Conservation (phyloP, 805 yeast species). For the Cyberlindnera mississippiensis region DNA sequence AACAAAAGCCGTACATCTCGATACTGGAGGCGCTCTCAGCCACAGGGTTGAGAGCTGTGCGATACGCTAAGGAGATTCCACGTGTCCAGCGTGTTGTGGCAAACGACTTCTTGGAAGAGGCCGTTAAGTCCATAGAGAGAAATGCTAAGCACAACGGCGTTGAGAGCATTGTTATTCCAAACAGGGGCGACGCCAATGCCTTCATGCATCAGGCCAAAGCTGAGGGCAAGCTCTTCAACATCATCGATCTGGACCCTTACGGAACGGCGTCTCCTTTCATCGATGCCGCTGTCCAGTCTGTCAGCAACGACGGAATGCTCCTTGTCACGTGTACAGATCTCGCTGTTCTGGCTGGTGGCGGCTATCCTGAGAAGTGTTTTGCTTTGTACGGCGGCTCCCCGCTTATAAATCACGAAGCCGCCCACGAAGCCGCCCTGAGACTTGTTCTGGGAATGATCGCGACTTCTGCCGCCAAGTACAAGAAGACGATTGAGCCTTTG, state of each 20-base stretch:
- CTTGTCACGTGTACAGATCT: slow-evolving; percentile 95
- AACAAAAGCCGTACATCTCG: slow-evolving; percentile 41
- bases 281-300: slow-evolving; percentile 82
- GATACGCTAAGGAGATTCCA: slow-evolving; percentile 92
- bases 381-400: slow-evolving; percentile 93
- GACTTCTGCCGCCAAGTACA: slow-evolving; percentile 84
- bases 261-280: slow-evolving; percentile 97
- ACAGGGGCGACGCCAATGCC: slow-evolving; percentile 87
- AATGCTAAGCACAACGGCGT: slow-evolving; percentile 69
- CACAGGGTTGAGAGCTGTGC: slow-evolving; percentile 88
- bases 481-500: slow-evolving; percentile 82
- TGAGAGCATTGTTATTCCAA: slow-evolving; percentile 51
- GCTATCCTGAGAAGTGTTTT: slow-evolving; percentile 95
- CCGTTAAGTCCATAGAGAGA: slow-evolving; percentile 73
- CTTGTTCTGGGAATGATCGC: slow-evolving; percentile 75
- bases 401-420: slow-evolving; percentile 63
- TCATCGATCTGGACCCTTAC: slow-evolving; percentile 93
- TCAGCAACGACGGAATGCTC: slow-evolving; percentile 81
- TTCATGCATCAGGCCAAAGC: slow-evolving; percentile 55
- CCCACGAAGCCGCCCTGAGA: slow-evolving; percentile 91
- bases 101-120: slow-evolving; percentile 82
- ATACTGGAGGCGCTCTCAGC: slow-evolving; percentile 92
- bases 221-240: slow-evolving; percentile 57
- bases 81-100: slow-evolving; percentile 71
- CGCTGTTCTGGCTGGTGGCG: slow-evolving; percentile 92